A percentile compares a stretch with the other conserved stretches of the same genome.
These are phyloP conservation scores for Beauveria australis DNA, from an alignment of 2,329 filamentous ascomycete species.

Conservation along the genomic window DNA sequence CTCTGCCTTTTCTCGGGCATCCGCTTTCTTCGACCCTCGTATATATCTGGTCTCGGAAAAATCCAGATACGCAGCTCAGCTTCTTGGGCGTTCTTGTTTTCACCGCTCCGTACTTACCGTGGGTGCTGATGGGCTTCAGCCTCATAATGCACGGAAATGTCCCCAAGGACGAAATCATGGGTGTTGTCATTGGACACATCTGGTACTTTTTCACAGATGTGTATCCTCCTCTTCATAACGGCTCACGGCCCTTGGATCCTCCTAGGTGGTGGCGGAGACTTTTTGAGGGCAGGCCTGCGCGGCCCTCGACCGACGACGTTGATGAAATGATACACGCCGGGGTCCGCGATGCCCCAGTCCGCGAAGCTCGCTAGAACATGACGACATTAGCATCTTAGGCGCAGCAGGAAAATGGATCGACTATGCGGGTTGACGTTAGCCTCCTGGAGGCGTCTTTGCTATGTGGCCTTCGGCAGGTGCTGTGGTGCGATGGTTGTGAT, in stretches of 20 bases:
- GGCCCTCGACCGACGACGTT: conserved; percentile 38
- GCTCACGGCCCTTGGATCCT: conserved; percentile 78
- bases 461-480: too few species aligned
- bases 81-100: conserved; percentile 86
- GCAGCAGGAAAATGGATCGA: not conserved
- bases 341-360: conserved; percentile 1
- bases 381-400: not conserved
- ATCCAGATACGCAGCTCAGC: conserved; percentile 83
- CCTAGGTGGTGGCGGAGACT: conserved; percentile 83
- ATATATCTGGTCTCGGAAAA: conserved; percentile 95
- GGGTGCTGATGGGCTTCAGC: conserved; percentile 91
- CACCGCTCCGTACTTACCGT: conserved; percentile 87
- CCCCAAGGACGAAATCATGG: conserved; percentile 93
- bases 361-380: conserved; percentile 2
- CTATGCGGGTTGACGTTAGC: not conserved
- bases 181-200: conserved; percentile 87
- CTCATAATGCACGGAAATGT: conserved; percentile 82
- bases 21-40: conserved; percentile 87
- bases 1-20: conserved; percentile 89
- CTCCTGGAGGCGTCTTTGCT: not conserved
- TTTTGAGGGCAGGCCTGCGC: conserved; percentile 54
- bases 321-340: conserved; percentile 4
- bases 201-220: conserved; percentile 99
- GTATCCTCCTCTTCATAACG: conserved; percentile 83
- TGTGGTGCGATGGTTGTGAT: too few species aligned